Conservation (phyloP, 2,329 filamentous ascomycete genomes). For the Cryphonectria japonica region DNA sequence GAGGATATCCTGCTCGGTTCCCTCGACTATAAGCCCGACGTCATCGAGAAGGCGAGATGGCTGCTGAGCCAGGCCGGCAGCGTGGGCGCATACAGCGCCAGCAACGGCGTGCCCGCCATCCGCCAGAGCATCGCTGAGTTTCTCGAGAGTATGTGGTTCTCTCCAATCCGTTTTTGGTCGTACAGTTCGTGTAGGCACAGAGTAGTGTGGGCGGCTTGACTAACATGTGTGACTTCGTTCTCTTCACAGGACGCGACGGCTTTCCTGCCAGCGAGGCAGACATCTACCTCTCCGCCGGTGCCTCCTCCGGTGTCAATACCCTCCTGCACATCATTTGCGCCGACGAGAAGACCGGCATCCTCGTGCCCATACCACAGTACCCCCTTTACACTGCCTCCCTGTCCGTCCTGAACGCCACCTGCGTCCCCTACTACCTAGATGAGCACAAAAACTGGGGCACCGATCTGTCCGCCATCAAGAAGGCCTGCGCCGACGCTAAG, state of each 20-base stretch:
- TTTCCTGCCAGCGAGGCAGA: slow-evolving; percentile 78
- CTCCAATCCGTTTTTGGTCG: no score
- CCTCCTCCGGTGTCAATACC: slow-evolving; percentile 93
- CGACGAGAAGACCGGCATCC: slow-evolving; percentile 74
- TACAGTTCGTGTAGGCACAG: not conserved
- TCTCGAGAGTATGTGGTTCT: slow-evolving; percentile 71
- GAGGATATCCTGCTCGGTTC: slow-evolving; percentile 74
- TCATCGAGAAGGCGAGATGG: slow-evolving; percentile 79
- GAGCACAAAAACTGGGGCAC: slow-evolving; percentile 88
- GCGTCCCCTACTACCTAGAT: slow-evolving; percentile 92
- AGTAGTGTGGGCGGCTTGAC: slow-evolving; percentile 2
- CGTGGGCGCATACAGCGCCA: slow-evolving; percentile 95
- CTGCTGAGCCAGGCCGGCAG: slow-evolving; percentile 84
- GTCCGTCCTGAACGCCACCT: slow-evolving; percentile 79
- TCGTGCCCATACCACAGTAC: slow-evolving; percentile 97
- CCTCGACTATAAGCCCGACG: slow-evolving; percentile 89
- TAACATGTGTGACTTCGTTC: slow-evolving; percentile 22
- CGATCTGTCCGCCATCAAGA: slow-evolving; percentile 75
- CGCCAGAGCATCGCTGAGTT: slow-evolving; percentile 90
- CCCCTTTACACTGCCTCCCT: slow-evolving; percentile 96
- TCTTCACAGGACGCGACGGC: slow-evolving; percentile 73
- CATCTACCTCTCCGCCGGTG: slow-evolving; percentile 90
- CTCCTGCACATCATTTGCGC: slow-evolving; percentile 89
- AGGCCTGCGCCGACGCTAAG: slow-evolving; percentile 74
- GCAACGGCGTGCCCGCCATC: slow-evolving; percentile 83